Evolutionary conservation across 1,139 yeast species (phyloP).

Genomic region (Scheffersomyces illinoinensis): DNA sequence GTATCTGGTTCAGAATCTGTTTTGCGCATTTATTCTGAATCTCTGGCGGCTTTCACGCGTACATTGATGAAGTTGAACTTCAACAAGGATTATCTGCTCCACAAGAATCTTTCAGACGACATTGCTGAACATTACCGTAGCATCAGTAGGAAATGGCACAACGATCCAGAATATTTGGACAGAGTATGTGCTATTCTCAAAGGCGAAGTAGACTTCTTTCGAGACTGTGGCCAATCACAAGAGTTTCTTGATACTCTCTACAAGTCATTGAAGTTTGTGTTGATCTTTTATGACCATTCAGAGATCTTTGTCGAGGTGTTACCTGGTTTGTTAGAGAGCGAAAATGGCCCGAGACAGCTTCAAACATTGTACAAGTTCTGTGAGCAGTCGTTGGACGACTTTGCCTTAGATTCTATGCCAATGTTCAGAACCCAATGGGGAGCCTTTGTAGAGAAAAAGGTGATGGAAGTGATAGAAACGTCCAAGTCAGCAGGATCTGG

Average conservation of each 20-base stretch:
- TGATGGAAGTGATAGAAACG: slow-evolving; percentile 3
- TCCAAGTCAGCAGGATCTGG: neutral
- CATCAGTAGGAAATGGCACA: slow-evolving; percentile 19
- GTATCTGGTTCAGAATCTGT: slow-evolving; percentile 1
- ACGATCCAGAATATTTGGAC: slow-evolving; percentile 20
- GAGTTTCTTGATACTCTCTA: slow-evolving; percentile 21
- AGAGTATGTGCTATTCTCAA: slow-evolving; percentile 11
- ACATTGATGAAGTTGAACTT: slow-evolving; percentile 23
- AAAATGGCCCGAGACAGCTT: slow-evolving; percentile 11
- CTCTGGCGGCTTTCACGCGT: slow-evolving; percentile 17
- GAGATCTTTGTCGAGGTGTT: slow-evolving; percentile 18
- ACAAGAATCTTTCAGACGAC: slow-evolving; percentile 16
- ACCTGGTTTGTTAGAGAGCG: slow-evolving; percentile 18
- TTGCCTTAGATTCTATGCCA: slow-evolving; percentile 11
- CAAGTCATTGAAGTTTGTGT: slow-evolving; percentile 29
- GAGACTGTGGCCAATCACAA: slow-evolving; percentile 23
- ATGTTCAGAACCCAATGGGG: slow-evolving; percentile 14
- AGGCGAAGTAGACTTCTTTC: slow-evolving; percentile 14
- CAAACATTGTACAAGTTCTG: slow-evolving; percentile 10
- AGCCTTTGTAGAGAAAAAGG: slow-evolving; percentile 5
- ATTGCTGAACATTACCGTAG: slow-evolving; percentile 17
- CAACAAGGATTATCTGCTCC: slow-evolving; percentile 17
- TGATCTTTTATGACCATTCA: slow-evolving; percentile 29
- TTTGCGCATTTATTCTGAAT: slow-evolving; percentile 6
- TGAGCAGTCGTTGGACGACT: slow-evolving; percentile 7